Base-by-base conservation (phyloP, 805 yeast genomes). In the Metschnikowia anglica region DNA sequence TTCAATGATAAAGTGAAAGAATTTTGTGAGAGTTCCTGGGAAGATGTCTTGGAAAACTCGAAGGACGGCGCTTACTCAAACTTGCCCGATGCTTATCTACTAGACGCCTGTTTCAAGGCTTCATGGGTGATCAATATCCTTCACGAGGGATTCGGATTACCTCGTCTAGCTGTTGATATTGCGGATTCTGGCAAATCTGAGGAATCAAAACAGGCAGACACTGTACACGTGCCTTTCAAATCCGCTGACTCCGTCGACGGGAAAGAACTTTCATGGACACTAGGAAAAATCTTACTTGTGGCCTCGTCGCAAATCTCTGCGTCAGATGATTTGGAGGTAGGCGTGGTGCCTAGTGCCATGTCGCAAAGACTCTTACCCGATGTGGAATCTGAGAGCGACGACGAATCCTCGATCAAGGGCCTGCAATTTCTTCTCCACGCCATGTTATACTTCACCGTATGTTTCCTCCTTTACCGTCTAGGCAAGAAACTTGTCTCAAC, bases 121-220 rank as follows among this genome's bases (percentile, higher is more conserved):
- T 81, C 87, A 44, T 93, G 99, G 98, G 89, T 93, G 2, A 72
- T 89, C 28, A 89, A 85, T 56, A 77, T 93, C 24, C 65, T 93
- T 20, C 97, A 88, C 60, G 96, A 90, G 52, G 99, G 99, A 0
- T 91, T 91, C 59, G 87, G 82, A 18, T 72, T 93, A 27, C 98
- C 99, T 1, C 62, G 90, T 47, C 64, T 79, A 3, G 88, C 77
- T 5, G 53, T 80, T 36, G 88, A 83, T 34, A 48, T 61, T 0
- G 44, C 48, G 1, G 52, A 55, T 18, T 62, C 43, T 68, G 73
- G 58, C 13, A 52, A 46, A 13, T 58, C 61, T 2, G 32, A 33
- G 15, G 37, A 37, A 5, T 20, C 41, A 3, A 37, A 37, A 25
- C 60, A 68, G 31, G 53, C 62, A 8, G 53, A 56, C 1, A 46